Percentiles rank a stretch among this genome's conserved stretches.
Conservation (phyloP, 148 eudicot species). For the Salicornia ramosissima region DNA sequence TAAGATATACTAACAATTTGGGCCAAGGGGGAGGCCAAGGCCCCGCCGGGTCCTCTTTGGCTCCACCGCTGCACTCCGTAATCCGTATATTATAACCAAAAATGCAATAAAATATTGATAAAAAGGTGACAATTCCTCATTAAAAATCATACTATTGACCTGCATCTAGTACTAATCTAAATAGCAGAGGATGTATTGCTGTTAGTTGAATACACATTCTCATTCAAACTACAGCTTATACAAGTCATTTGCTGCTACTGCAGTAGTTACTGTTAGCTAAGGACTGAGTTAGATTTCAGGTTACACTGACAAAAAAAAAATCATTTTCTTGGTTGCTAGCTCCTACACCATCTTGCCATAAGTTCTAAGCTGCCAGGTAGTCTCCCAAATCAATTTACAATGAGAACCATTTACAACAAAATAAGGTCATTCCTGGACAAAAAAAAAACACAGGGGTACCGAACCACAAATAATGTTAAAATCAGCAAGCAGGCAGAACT, state of each 20-base stretch:
- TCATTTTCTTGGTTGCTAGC: slow-evolving; percentile 3
- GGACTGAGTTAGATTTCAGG: not conserved
- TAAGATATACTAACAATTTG: no score
- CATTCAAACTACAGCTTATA: not conserved
- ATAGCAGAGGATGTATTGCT: not conserved
- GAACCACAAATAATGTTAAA: not conserved
- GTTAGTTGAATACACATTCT: not conserved
- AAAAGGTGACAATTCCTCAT: no score
- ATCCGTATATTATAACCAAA: no score
- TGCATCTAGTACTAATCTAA: not conserved
- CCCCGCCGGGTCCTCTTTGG: no score
- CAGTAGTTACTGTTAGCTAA: not conserved
- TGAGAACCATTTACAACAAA: slow-evolving; percentile 20
- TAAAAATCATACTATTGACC: not conserved
- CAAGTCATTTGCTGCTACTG: not conserved
- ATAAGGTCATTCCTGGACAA: slow-evolving; percentile 3
- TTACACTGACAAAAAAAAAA: not conserved
- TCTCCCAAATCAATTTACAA: slow-evolving; percentile 7
- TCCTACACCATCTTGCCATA: slow-evolving; percentile 1
- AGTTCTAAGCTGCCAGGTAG: not conserved
- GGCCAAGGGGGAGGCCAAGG: no score
- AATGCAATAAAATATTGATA: no score
- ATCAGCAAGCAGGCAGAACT: slow-evolving; percentile 35
- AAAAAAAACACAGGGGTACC: not conserved
- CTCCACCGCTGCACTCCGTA: no score